Percentiles rank a stretch among this genome's conserved stretches.
Evolutionary conservation across 192 early-diverging fungal genomes (phyloP).

Genomic region (Linnemannia hyalina): DNA sequence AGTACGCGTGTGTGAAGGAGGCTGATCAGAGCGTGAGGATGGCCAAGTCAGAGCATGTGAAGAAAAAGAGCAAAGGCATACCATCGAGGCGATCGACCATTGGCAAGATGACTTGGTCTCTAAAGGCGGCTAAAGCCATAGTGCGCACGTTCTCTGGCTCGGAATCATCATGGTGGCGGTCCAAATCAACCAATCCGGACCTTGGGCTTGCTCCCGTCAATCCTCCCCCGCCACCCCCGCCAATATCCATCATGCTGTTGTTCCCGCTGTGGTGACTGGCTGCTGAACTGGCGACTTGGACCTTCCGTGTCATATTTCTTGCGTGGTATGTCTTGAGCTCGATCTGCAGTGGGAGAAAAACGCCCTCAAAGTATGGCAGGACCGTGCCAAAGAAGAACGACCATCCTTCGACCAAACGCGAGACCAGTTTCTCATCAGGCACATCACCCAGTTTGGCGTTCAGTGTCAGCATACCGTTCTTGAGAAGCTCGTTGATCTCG

Average conservation of each 20-base stretch:
- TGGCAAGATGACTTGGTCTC: constrained; percentile 76
- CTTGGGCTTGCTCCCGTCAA: constrained; percentile 28
- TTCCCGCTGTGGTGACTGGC: not conserved
- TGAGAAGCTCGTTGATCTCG: constrained; percentile 71
- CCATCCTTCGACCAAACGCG: constrained; percentile 83
- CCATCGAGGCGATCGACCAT: constrained; percentile 73
- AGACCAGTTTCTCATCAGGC: constrained; percentile 74
- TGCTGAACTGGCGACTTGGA: constrained; percentile 7
- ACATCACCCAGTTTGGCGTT: constrained; percentile 76
- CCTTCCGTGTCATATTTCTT: constrained; percentile 31
- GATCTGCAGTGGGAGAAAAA: constrained; percentile 81
- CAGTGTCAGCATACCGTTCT: constrained; percentile 74
- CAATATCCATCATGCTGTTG: not conserved
- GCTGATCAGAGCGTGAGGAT: not conserved
- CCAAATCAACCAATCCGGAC: constrained; percentile 16
- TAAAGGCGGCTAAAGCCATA: constrained; percentile 73
- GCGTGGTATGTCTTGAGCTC: constrained; percentile 34
- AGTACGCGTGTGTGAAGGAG: not conserved
- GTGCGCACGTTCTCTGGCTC: constrained; percentile 71
- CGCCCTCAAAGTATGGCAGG: constrained; percentile 88
- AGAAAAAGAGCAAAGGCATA: constrained; percentile 38
- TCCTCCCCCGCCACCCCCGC: not conserved
- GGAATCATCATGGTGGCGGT: constrained; percentile 41
- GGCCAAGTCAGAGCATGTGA: not conserved
- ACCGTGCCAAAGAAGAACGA: constrained; percentile 85